Evolutionary conservation across 2,329 filamentous ascomycete genomes (phyloP).

Genomic region (Fusarium nanum): DNA sequence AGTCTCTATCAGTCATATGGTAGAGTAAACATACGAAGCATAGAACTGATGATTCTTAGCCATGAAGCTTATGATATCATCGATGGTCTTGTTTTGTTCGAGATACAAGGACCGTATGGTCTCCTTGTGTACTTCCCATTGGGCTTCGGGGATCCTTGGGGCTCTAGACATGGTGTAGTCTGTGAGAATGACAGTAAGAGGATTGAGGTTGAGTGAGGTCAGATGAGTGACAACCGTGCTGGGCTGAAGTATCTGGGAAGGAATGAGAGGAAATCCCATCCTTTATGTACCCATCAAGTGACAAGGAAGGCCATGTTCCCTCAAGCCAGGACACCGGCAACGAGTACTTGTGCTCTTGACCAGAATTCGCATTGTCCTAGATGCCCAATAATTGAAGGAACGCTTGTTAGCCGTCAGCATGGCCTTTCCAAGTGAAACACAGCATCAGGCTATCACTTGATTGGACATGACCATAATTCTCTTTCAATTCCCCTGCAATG

Average conservation of each 20-base stretch:
- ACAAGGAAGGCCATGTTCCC: fast-evolving
- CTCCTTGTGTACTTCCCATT: not conserved
- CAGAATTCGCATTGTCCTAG: not conserved
- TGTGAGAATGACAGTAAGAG: fast-evolving
- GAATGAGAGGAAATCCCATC: no score
- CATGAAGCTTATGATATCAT: not conserved
- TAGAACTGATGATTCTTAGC: not conserved
- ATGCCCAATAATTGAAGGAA: not conserved
- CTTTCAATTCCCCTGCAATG: not conserved
- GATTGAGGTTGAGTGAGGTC: not conserved
- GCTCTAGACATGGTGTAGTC: not conserved
- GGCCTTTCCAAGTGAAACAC: not conserved
- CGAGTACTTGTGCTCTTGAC: not conserved
- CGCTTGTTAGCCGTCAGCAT: not conserved
- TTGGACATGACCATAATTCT: not conserved
- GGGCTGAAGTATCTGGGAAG: no score
- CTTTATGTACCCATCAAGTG: not conserved
- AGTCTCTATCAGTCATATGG: fast-evolving
- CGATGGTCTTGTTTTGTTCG: not conserved
- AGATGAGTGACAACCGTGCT: not conserved
- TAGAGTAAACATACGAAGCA: not conserved
- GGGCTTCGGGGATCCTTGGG: not conserved
- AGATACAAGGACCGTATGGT: not conserved
- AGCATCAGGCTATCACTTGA: not conserved
- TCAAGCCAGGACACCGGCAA: no score